These are phyloP conservation scores for Graphiopsis chlorocephala DNA, from an alignment of 2,329 filamentous ascomycete genomes.

Conservation along the genomic window DNA sequence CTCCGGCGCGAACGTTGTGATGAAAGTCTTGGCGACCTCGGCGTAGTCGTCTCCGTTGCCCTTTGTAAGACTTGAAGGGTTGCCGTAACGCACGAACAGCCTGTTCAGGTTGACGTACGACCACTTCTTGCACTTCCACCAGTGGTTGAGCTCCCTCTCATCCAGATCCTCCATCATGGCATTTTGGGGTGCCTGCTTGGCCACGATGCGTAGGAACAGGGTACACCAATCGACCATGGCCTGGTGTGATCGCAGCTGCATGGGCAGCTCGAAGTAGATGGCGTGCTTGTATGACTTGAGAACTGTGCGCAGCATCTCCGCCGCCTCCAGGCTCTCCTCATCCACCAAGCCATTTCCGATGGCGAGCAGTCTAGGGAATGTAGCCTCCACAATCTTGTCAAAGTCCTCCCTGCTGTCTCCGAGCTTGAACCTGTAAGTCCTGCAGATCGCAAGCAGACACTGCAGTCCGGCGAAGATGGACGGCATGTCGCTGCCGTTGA, in stretches of 20 bases:
- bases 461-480: conserved; percentile 92
- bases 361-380: conserved; percentile 80
- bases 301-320: conserved; percentile 92
- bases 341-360: conserved; percentile 88
- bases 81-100: conserved; percentile 90
- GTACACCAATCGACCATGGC: conserved; percentile 95
- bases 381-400: conserved; percentile 87
- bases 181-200: conserved; percentile 75
- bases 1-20: conserved; percentile 86
- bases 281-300: conserved; percentile 98
- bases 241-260: conserved; percentile 72
- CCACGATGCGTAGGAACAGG: conserved; percentile 85
- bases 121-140: conserved; percentile 99
- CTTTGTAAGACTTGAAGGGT: conserved; percentile 71
- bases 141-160: conserved; percentile 90
- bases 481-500: conserved; percentile 79
- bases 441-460: conserved; percentile 90
- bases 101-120: conserved; percentile 96
- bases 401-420: conserved; percentile 82
- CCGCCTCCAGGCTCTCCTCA: conserved; percentile 89
- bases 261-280: conserved; percentile 85
- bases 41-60: conserved; percentile 72
- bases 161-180: conserved; percentile 76
- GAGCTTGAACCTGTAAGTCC: conserved; percentile 90
- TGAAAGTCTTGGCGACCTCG: conserved; percentile 86